A percentile compares a stretch with the other conserved stretches of the same genome.
These are phyloP conservation scores for Solanum okadae DNA, from an alignment of 257 asterid species.

Conservation along the genomic window DNA sequence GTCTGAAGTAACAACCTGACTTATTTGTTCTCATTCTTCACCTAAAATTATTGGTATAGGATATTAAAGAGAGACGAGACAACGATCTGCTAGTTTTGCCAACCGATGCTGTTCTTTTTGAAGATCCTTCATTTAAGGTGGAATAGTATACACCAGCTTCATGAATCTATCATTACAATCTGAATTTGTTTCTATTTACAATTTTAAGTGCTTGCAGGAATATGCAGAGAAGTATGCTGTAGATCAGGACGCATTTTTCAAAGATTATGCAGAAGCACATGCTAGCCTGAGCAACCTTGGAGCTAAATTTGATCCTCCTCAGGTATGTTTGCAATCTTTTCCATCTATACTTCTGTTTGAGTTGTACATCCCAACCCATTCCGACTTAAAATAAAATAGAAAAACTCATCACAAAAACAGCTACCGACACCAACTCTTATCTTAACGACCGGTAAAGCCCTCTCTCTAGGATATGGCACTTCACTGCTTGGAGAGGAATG, in stretches of 20 bases:
- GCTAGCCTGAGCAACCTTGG: constrained; percentile 96
- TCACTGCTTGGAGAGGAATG: too few species aligned
- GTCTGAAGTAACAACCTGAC: neutral
- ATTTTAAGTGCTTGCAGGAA: constrained; percentile 29
- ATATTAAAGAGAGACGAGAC: constrained; percentile 71
- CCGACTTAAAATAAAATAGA: neutral
- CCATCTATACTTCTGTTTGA: neutral
- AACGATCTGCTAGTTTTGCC: constrained; percentile 89
- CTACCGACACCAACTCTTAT: neutral
- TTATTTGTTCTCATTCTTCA: constrained; percentile 4
- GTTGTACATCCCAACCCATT: neutral
- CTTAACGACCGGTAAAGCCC: too few species aligned
- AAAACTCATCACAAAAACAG: neutral
- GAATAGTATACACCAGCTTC: neutral
- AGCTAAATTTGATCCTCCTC: constrained; percentile 91
- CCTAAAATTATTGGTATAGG: constrained; percentile 33
- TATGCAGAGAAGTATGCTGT: constrained; percentile 90
- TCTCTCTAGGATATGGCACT: too few species aligned
- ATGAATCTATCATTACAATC: neutral
- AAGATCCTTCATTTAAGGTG: constrained; percentile 96
- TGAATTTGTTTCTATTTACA: neutral
- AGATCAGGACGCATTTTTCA: constrained; percentile 78
- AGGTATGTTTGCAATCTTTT: constrained; percentile 32
- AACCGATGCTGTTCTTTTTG: constrained; percentile 89
- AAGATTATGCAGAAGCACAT: constrained; percentile 93